A percentile compares a stretch with the other conserved stretches of the same genome.
phyloP scores from a whole-genome alignment of 225 moss, liverwort and hornwort species.

The Polytrichum formosum region DNA sequence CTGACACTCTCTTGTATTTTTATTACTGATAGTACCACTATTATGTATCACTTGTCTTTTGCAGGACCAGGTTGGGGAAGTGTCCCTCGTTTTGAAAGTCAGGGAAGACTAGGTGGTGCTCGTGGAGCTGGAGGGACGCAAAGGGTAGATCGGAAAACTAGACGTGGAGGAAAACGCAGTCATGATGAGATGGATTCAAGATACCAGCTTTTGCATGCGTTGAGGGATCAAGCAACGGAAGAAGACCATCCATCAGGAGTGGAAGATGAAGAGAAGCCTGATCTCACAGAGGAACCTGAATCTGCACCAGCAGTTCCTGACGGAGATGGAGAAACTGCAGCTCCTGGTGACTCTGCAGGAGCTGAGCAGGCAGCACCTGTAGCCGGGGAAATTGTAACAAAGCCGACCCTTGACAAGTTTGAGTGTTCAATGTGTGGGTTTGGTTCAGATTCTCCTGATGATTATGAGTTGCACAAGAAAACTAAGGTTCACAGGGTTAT shows the following conservation, averaged over 20 bases:
- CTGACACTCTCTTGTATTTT: neutral
- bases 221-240: slow-evolving; percentile 14
- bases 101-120: slow-evolving; percentile 24
- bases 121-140: slow-evolving; percentile 16
- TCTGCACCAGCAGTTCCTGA: slow-evolving; percentile 16
- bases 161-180: slow-evolving; percentile 30
- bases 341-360: slow-evolving; percentile 14
- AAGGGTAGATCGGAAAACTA: slow-evolving; percentile 29
- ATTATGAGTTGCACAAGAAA: slow-evolving; percentile 15
- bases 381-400: slow-evolving; percentile 3
- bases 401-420: slow-evolving; percentile 15
- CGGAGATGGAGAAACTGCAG: slow-evolving; percentile 6
- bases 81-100: slow-evolving; percentile 27
- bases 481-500: slow-evolving; percentile 13
- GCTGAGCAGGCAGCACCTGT: slow-evolving; percentile 15
- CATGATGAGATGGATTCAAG: slow-evolving; percentile 25
- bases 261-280: slow-evolving; percentile 17
- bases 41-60: neutral
- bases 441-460: slow-evolving; percentile 13
- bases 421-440: slow-evolving; percentile 21
- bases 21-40: neutral
- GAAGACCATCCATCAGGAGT: slow-evolving; percentile 12
- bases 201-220: slow-evolving; percentile 1
- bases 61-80: slow-evolving; percentile 33
- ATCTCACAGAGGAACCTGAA: slow-evolving; percentile 10